A percentile compares a stretch with the other conserved stretches of the same genome.
Evolutionary conservation across 1,284 basidiomycete species (phyloP).

Genomic region (Irpex sp.): DNA sequence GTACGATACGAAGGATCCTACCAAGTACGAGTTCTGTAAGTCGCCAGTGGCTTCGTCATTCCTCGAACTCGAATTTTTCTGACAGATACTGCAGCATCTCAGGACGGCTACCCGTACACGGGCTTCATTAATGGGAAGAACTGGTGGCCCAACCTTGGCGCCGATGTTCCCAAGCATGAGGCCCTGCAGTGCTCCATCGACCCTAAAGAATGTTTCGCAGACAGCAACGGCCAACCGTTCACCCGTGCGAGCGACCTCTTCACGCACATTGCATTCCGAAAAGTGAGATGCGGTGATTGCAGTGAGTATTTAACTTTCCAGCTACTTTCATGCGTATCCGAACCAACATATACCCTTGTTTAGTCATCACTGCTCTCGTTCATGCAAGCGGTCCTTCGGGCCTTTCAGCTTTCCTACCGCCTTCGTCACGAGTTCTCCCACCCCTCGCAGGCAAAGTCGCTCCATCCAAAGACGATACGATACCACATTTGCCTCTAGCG

Average conservation of each 20-base stretch:
- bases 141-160: conserved; percentile 17
- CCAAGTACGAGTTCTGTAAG: conserved; percentile 25
- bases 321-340: background rate
- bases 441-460: conserved; percentile 11
- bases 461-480: conserved; percentile 12
- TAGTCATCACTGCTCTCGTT: conserved; percentile 41
- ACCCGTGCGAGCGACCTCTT: conserved; percentile 17
- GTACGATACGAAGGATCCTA: conserved; percentile 15
- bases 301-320: conserved; percentile 28
- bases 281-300: conserved; percentile 30
- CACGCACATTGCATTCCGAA: conserved; percentile 11
- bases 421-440: conserved; percentile 16
- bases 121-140: conserved; percentile 13
- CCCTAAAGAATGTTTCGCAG: conserved; percentile 21
- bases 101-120: conserved; percentile 27
- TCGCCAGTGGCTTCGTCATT: background rate
- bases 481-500: conserved; percentile 38
- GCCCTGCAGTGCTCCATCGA: conserved; percentile 19
- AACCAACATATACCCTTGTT: background rate
- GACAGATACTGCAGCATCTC: conserved; percentile 17
- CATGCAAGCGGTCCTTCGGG: conserved; percentile 39
- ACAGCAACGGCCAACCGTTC: conserved; percentile 8
- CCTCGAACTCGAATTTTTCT: background rate
- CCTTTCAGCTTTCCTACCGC: conserved; percentile 43
- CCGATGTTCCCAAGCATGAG: conserved; percentile 1